phyloP scores from a whole-genome alignment of 2,329 filamentous ascomycete species.

The Emmonsia crescens region DNA sequence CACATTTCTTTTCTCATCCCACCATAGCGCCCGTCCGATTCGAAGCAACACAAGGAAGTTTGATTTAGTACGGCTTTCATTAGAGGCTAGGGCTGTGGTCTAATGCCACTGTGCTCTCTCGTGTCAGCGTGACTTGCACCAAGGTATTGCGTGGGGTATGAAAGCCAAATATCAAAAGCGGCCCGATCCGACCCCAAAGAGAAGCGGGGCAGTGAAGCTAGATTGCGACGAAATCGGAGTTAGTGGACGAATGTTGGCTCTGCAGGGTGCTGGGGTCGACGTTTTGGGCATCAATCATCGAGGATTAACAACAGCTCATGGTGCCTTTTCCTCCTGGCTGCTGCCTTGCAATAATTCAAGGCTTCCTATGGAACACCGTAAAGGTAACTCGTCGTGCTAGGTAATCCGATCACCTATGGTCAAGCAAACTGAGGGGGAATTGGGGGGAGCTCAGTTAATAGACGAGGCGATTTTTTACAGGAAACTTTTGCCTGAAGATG shows the following conservation, averaged over 20 bases:
- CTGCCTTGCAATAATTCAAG: neutral
- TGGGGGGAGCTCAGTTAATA: neutral
- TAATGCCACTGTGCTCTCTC: neutral
- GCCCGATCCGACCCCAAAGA: constrained; percentile 10
- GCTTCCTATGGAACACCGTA: neutral
- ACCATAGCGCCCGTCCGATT: neutral
- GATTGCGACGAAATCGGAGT: neutral
- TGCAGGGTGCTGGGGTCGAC: constrained; percentile 4
- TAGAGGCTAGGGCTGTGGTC: neutral
- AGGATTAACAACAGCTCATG: constrained; percentile 6
- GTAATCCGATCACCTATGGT: neutral
- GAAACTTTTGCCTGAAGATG: neutral
- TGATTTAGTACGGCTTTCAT: constrained; percentile 1
- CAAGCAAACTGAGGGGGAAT: neutral
- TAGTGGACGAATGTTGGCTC: constrained; percentile 1
- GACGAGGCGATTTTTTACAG: neutral
- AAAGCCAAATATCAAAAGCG: constrained; percentile 1
- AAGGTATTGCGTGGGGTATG: neutral
- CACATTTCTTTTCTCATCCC: constrained; percentile 1
- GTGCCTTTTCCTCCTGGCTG: neutral
- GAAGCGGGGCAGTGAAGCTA: constrained; percentile 7
- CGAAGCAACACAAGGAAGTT: neutral
- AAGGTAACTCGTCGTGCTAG: neutral
- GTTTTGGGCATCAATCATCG: constrained; percentile 13
- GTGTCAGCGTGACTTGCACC: constrained; percentile 1